Evolutionary conservation across 129 eudicot genomes (phyloP).

Genomic region (Saposhnikovia divaricata): DNA sequence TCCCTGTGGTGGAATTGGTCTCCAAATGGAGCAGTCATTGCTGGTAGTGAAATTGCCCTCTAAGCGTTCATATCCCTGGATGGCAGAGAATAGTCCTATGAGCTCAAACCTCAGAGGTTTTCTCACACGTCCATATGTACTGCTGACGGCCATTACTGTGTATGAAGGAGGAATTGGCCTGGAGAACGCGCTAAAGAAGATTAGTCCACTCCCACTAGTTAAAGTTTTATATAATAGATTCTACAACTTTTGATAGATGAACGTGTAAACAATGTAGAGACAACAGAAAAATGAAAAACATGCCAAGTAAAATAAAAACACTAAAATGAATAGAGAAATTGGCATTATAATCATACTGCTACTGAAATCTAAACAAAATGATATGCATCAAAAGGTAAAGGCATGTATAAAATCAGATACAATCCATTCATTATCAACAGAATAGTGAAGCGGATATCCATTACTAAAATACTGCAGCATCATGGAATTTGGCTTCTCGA

Average conservation of each 20-base stretch:
- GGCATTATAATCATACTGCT: background rate
- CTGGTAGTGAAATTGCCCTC: conserved; percentile 25
- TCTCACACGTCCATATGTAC: conserved; percentile 84
- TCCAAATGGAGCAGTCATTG: conserved; percentile 81
- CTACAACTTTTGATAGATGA: background rate
- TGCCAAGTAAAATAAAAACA: background rate
- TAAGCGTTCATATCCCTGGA: conserved; percentile 39
- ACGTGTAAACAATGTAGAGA: background rate
- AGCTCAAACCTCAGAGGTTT: conserved; percentile 82
- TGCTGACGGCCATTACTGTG: conserved; percentile 86
- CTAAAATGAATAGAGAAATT: background rate
- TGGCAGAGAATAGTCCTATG: conserved; percentile 56
- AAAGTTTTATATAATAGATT: background rate
- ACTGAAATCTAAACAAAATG: background rate
- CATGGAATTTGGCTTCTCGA: background rate
- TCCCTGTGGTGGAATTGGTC: conserved; percentile 90
- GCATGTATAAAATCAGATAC: background rate
- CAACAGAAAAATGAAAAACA: background rate
- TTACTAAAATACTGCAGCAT: background rate
- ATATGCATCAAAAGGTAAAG: background rate
- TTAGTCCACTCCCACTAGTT: background rate
- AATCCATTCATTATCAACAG: background rate
- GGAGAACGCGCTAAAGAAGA: conserved; percentile 16
- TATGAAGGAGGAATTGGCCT: conserved; percentile 98
- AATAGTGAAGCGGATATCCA: background rate